phyloP scores from a whole-genome alignment of 805 yeast species.

The Zygosaccharomyces rouxii region DNA sequence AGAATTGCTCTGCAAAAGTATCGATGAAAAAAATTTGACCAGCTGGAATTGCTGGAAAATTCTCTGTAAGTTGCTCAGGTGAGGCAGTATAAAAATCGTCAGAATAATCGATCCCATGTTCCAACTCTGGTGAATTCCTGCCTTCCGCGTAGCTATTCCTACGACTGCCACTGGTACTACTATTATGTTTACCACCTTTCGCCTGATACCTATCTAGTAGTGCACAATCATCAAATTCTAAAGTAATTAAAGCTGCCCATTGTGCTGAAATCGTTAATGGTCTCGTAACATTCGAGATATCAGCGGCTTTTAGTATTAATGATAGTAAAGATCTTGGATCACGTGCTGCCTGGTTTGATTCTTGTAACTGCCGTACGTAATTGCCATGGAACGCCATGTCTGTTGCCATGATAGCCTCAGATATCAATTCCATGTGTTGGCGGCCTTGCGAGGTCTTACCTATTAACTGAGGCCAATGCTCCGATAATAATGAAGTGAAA shows the following conservation, averaged over 20 bases:
- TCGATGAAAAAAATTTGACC: constrained; percentile 82
- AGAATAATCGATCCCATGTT: constrained; percentile 18
- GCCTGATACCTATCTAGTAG: constrained; percentile 39
- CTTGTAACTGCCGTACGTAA: constrained; percentile 52
- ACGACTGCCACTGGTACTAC: background rate
- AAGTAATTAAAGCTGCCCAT: constrained; percentile 79
- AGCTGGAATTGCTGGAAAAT: constrained; percentile 50
- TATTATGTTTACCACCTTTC: background rate
- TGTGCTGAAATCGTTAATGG: constrained; percentile 68
- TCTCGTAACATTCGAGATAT: constrained; percentile 87
- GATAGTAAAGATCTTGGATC: constrained; percentile 49
- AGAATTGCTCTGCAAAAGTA: constrained; percentile 75
- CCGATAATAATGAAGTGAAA: constrained; percentile 47
- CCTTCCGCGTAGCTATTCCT: background rate
- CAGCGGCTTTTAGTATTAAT: constrained; percentile 86
- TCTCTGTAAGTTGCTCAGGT: constrained; percentile 40
- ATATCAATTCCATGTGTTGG: constrained; percentile 16
- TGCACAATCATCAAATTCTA: constrained; percentile 71
- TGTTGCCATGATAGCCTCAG: constrained; percentile 59
- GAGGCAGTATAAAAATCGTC: constrained; percentile 22
- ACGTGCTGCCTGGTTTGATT: constrained; percentile 13
- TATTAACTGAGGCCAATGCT: constrained; percentile 47
- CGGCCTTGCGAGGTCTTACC: constrained; percentile 10
- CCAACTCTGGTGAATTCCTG: background rate
- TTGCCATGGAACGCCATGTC: constrained; percentile 89